A percentile compares a stretch with the other conserved stretches of the same genome.
These are phyloP conservation scores for Sphaerostilbella broomeana DNA, from an alignment of 2,329 filamentous ascomycete species.

Conservation along the genomic window DNA sequence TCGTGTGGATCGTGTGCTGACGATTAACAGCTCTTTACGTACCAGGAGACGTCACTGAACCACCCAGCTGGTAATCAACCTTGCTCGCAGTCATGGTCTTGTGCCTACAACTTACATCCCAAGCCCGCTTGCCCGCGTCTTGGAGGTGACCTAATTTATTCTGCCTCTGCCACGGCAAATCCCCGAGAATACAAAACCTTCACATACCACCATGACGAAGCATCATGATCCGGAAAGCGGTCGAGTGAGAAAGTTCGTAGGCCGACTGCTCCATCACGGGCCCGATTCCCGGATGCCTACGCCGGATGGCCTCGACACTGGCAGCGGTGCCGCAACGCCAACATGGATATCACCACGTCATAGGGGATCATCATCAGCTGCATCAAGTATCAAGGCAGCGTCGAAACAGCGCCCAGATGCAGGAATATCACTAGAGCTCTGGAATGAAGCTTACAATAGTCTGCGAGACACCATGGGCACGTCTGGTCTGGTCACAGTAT, in stretches of 20 bases:
- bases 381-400: not conserved
- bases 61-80: too few relatives aligned
- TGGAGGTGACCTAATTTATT: not conserved
- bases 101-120: not conserved
- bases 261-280: conserved; percentile 8
- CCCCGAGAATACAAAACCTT: not conserved
- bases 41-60: not conserved
- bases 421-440: conserved; percentile 23
- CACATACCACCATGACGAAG: conserved; percentile 5
- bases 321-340: conserved; percentile 6
- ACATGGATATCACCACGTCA: conserved; percentile 3
- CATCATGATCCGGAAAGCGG: conserved; percentile 7
- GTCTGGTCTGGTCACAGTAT: conserved; percentile 27
- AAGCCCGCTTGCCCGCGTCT: too few relatives aligned
- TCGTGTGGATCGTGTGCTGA: too few relatives aligned
- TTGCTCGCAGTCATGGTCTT: too few relatives aligned
- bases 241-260: conserved; percentile 9
- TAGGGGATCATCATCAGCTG: not conserved
- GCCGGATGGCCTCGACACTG: conserved; percentile 8
- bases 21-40: not conserved
- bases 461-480: conserved; percentile 25
- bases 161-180: not conserved
- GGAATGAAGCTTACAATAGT: conserved; percentile 30
- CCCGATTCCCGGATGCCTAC: not conserved
- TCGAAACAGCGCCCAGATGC: not conserved